phyloP scores from a whole-genome alignment of 2,329 filamentous ascomycete species.

The Huntiella omanensis region DNA sequence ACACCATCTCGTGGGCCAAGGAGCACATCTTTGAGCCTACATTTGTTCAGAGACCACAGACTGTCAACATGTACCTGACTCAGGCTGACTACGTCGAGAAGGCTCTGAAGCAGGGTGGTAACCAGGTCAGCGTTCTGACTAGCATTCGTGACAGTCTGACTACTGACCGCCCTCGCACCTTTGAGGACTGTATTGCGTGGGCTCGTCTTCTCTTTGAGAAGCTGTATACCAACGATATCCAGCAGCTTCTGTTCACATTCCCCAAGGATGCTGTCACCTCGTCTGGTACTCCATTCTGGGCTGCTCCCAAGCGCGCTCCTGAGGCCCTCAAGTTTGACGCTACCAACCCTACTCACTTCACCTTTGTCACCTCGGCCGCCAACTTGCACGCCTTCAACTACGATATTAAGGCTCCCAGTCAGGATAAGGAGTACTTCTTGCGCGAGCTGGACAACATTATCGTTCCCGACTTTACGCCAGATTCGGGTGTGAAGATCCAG shows the following conservation, averaged over 20 bases:
- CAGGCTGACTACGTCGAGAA: conserved; percentile 79
- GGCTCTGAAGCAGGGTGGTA: conserved; percentile 79
- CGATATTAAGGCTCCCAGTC: conserved; percentile 70
- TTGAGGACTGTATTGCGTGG: conserved; percentile 95
- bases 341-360: conserved; percentile 68
- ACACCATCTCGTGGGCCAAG: conserved; percentile 95
- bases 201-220: conserved; percentile 85
- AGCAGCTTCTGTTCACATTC: conserved; percentile 91
- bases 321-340: conserved; percentile 78
- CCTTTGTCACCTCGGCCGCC: conserved; percentile 71
- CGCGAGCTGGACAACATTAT: conserved; percentile 83
- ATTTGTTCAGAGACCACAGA: conserved; percentile 85
- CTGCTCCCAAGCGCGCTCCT: conserved; percentile 89
- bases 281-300: conserved; percentile 87
- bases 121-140: conserved; percentile 85
- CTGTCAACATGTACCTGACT: conserved; percentile 82
- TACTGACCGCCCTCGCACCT: conserved; percentile 74
- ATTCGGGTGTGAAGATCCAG: conserved; percentile 86
- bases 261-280: conserved; percentile 84
- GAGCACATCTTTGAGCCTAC: conserved; percentile 79
- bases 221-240: conserved; percentile 91
- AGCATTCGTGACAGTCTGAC: conserved; percentile 79
- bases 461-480: conserved; percentile 83
- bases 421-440: conserved; percentile 51
- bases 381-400: conserved; percentile 97